Evolutionary conservation across 768 basidiomycete species (phyloP).

Genomic region (Mycena vitilis): DNA sequence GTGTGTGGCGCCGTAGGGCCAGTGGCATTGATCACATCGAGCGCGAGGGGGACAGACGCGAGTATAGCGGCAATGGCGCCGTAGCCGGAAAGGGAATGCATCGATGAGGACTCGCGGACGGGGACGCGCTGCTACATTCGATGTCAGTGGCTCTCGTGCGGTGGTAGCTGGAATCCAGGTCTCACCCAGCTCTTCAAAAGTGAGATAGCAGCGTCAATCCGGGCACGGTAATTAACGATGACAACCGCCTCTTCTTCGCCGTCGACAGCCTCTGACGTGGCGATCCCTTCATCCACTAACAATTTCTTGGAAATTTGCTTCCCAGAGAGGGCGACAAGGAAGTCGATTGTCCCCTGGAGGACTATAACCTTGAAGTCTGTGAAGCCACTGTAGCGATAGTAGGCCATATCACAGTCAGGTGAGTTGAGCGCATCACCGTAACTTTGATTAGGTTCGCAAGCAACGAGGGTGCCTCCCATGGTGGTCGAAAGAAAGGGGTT

Average conservation of each 20-base stretch:
- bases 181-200: constrained; percentile 23
- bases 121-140: background rate
- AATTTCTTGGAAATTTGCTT: constrained; percentile 20
- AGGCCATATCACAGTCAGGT: too few relatives aligned
- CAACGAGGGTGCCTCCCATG: too few relatives aligned
- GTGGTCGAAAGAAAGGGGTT: too few relatives aligned
- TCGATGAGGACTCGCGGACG: background rate
- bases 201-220: constrained; percentile 11
- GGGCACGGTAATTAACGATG: constrained; percentile 24
- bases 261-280: background rate
- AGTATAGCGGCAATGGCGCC: background rate
- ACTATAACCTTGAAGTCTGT: constrained; percentile 14
- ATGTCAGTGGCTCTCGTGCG: background rate
- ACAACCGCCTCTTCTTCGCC: constrained; percentile 9
- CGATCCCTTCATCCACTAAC: constrained; percentile 15
- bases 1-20: background rate
- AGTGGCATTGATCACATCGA: background rate
- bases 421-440: too few relatives aligned
- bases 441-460: too few relatives aligned
- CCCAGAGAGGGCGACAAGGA: constrained; percentile 15
- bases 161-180: background rate
- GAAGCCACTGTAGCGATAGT: too few relatives aligned
- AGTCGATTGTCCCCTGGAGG: constrained; percentile 20
- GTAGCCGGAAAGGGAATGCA: background rate
- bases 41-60: background rate